These are phyloP conservation scores for Ustilago hordei DNA, from an alignment of 1,284 basidiomycete genomes.

Conservation along the genomic window DNA sequence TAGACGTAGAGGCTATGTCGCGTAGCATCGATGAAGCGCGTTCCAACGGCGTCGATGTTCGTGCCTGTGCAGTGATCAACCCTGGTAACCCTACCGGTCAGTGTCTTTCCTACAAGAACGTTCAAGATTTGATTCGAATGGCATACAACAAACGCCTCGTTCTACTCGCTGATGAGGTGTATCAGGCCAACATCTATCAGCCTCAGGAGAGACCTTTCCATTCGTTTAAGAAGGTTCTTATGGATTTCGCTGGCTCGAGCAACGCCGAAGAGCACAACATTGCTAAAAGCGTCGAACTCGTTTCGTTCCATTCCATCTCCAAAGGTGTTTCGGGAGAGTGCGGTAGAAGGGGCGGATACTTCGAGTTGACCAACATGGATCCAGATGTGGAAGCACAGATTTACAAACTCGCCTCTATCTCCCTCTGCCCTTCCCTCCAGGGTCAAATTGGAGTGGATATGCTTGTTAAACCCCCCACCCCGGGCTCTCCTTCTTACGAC, in stretches of 20 bases:
- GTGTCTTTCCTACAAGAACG: conserved; percentile 61
- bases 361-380: conserved; percentile 66
- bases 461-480: conserved; percentile 61
- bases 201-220: conserved; percentile 62
- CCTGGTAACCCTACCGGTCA: conserved; percentile 68
- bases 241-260: conserved; percentile 50
- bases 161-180: conserved; percentile 68
- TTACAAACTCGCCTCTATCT: conserved; percentile 66
- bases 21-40: conserved; percentile 78
- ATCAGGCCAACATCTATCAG: conserved; percentile 67
- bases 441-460: conserved; percentile 68
- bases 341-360: conserved; percentile 67
- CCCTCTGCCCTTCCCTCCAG: conserved; percentile 65
- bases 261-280: conserved; percentile 52
- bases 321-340: conserved; percentile 68
- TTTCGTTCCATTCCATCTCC: conserved; percentile 67
- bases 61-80: conserved; percentile 67
- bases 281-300: conserved; percentile 62
- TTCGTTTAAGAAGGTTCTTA: conserved; percentile 67
- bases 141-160: conserved; percentile 64
- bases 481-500: conserved; percentile 60
- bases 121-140: conserved; percentile 61
- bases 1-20: conserved; percentile 80
- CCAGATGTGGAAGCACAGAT: conserved; percentile 64
- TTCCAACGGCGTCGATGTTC: conserved; percentile 73